phyloP scores from a whole-genome alignment of 2,329 filamentous ascomycete genomes.

The Capronia epimyces region DNA sequence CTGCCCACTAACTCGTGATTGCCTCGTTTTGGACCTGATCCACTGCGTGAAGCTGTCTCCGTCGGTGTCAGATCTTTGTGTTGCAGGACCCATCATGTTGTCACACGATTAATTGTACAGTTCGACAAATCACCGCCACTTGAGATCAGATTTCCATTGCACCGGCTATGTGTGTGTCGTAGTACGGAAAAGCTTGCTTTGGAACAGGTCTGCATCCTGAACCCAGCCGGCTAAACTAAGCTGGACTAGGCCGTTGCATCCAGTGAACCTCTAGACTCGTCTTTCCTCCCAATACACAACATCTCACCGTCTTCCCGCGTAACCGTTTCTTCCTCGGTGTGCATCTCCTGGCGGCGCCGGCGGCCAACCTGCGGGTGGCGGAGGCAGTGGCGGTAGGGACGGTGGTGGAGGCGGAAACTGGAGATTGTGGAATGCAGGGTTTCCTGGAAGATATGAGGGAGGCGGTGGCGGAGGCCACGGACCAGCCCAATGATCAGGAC shows the following conservation, averaged over 20 bases:
- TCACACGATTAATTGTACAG: too few relatives aligned
- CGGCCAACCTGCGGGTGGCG: constrained; percentile 8
- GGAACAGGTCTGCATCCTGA: too few relatives aligned
- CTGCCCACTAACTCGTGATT: too few relatives aligned
- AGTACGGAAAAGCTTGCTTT: too few relatives aligned
- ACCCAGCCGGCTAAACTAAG: too few relatives aligned
- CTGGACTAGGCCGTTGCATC: not conserved
- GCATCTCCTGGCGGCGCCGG: not conserved
- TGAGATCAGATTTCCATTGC: too few relatives aligned
- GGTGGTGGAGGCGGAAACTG: constrained; percentile 11
- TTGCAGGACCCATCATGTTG: too few relatives aligned
- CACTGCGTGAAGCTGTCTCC: too few relatives aligned
- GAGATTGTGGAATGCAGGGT: constrained; percentile 5
- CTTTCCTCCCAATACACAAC: not conserved
- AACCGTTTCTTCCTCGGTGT: constrained; percentile 2
- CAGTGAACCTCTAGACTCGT: not conserved
- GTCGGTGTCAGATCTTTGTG: too few relatives aligned
- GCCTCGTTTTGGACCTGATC: too few relatives aligned
- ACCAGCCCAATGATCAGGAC: constrained; percentile 24
- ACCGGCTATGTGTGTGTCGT: too few relatives aligned
- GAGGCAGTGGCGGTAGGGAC: constrained; percentile 5
- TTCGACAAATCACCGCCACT: too few relatives aligned
- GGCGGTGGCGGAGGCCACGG: constrained; percentile 29
- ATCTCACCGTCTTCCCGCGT: not conserved
- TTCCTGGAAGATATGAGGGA: constrained; percentile 17